Percentiles rank a stretch among this genome's conserved stretches.
Evolutionary conservation across 805 yeast genomes (phyloP).

Genomic region (Dipodascus geniculatus): DNA sequence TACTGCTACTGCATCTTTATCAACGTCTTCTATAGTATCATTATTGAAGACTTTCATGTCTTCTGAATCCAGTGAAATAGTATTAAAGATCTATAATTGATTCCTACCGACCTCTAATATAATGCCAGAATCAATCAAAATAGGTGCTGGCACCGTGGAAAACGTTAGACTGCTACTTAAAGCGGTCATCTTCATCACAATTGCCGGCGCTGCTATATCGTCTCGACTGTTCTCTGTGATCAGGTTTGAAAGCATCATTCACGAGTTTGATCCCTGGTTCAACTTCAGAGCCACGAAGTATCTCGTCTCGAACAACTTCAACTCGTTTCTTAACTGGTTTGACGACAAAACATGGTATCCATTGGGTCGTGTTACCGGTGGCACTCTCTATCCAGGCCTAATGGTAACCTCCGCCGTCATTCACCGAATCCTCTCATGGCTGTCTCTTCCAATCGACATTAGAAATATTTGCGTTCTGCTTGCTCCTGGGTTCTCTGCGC

Average conservation of each 20-base stretch:
- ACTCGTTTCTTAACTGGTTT: slow-evolving; percentile 94
- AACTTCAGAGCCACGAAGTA: slow-evolving; percentile 94
- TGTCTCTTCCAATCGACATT: slow-evolving; percentile 70
- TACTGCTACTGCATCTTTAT: background rate
- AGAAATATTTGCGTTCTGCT: slow-evolving; percentile 91
- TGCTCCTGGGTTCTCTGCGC: slow-evolving; percentile 92
- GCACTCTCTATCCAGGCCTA: slow-evolving; percentile 93
- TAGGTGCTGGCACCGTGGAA: slow-evolving; percentile 4
- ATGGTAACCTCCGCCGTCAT: slow-evolving; percentile 96
- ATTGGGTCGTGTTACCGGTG: slow-evolving; percentile 97
- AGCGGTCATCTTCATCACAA: slow-evolving; percentile 55
- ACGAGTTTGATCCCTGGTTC: slow-evolving; percentile 62
- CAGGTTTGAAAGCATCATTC: slow-evolving; percentile 91
- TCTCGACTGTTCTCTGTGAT: slow-evolving; percentile 93
- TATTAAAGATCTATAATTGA: too few relatives aligned
- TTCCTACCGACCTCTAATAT: too few relatives aligned
- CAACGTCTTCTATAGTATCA: background rate
- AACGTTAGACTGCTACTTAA: slow-evolving; percentile 34
- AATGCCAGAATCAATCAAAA: background rate
- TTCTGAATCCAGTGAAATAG: too few relatives aligned
- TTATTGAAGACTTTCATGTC: background rate
- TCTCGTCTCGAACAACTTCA: slow-evolving; percentile 69
- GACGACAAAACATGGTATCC: slow-evolving; percentile 99
- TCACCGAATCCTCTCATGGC: slow-evolving; percentile 52
- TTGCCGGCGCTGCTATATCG: slow-evolving; percentile 86